These are phyloP conservation scores for Candida nanaspora DNA, from an alignment of 805 yeast species.

Conservation along the genomic window DNA sequence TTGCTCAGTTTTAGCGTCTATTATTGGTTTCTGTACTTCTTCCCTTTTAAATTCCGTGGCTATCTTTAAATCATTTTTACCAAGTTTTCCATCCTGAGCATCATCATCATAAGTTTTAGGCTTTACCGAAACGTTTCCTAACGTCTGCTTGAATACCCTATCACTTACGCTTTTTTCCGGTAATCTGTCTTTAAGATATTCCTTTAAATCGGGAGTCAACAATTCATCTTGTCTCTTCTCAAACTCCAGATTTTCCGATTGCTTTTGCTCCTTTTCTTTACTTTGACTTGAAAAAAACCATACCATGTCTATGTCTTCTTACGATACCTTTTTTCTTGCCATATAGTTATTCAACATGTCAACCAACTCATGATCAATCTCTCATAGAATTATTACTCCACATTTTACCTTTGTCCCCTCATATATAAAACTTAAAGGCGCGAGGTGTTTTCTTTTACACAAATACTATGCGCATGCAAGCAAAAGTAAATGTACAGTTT, in stretches of 20 bases:
- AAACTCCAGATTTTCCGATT: too few species aligned
- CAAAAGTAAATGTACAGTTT: too few species aligned
- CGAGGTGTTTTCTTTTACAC: too few species aligned
- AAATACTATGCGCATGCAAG: too few species aligned
- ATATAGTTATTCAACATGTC: too few species aligned
- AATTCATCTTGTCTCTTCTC: background rate
- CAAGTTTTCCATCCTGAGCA: background rate
- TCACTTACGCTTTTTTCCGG: slow-evolving; percentile 17
- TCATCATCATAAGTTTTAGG: background rate
- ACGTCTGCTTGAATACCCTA: slow-evolving; percentile 21
- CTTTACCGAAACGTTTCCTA: background rate
- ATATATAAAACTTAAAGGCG: too few species aligned
- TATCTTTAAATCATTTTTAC: background rate
- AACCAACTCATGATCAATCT: too few species aligned
- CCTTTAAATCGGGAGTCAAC: slow-evolving; percentile 18
- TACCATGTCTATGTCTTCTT: background rate
- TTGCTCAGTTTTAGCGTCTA: background rate
- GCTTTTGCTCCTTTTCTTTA: background rate
- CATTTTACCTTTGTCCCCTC: too few species aligned
- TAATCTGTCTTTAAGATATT: slow-evolving; percentile 19
- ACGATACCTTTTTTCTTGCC: too few species aligned
- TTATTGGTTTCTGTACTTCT: background rate
- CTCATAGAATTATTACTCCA: too few species aligned
- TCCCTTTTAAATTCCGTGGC: background rate
- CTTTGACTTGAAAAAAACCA: background rate